Conservation (phyloP, 441 rosid species). For the Francoa sonchifolia region DNA sequence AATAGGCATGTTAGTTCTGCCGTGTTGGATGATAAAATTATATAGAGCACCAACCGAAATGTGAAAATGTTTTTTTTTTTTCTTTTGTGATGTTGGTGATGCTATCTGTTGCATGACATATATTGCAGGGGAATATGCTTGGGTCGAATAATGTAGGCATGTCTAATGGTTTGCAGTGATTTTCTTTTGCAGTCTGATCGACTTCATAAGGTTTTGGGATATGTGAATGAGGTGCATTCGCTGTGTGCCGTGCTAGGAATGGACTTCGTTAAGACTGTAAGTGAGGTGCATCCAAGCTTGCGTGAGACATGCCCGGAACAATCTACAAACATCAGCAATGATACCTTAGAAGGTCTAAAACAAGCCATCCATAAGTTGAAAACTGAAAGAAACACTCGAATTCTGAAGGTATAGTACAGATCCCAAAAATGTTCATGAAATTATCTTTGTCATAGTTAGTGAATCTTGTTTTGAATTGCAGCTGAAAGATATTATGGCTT, state of each 20-base stretch:
- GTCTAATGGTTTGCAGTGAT: background rate
- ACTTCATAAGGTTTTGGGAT: constrained; percentile 61
- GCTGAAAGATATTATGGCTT: constrained; percentile 56
- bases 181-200: constrained; percentile 73
- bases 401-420: constrained; percentile 48
- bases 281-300: constrained; percentile 91
- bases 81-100: background rate
- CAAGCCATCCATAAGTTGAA: constrained; percentile 55
- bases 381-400: constrained; percentile 53
- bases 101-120: background rate
- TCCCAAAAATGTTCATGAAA: background rate
- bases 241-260: constrained; percentile 78
- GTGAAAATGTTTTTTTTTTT: background rate
- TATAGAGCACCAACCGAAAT: too few relatives aligned
- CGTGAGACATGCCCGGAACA: constrained; percentile 53
- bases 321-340: constrained; percentile 71
- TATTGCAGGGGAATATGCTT: background rate
- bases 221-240: constrained; percentile 74
- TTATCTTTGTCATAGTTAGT: constrained; percentile 5
- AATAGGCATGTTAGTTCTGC: too few relatives aligned
- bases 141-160: background rate
- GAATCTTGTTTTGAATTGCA: constrained; percentile 23
- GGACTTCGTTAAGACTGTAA: constrained; percentile 71
- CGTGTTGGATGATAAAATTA: too few relatives aligned
- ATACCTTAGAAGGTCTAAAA: constrained; percentile 71